These are phyloP conservation scores for Penicillium subrubescens DNA, from an alignment of 495 filamentous ascomycete species.

Conservation along the genomic window DNA sequence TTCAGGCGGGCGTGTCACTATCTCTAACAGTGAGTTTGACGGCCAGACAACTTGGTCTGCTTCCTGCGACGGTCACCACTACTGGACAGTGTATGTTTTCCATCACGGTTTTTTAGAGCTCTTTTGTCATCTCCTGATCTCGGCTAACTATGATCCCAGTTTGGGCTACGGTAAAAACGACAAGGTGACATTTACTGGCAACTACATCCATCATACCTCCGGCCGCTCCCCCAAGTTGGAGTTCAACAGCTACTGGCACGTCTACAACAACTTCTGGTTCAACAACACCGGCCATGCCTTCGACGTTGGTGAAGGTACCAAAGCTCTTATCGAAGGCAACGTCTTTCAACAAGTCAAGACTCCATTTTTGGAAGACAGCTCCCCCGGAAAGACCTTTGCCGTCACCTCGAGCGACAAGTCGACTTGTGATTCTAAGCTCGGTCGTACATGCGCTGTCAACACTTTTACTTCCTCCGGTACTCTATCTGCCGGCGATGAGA, in stretches of 20 bases:
- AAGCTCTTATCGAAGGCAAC: slow-evolving; percentile 34
- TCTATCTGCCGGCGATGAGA: slow-evolving; percentile 25
- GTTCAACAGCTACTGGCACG: slow-evolving; percentile 48
- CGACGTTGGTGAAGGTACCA: slow-evolving; percentile 26
- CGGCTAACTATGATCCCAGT: slow-evolving; percentile 7
- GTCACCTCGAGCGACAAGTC: slow-evolving; percentile 21
- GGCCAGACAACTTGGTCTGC: slow-evolving; percentile 52
- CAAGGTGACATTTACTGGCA: slow-evolving; percentile 37
- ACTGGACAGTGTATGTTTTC: slow-evolving; percentile 49
- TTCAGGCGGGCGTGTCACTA: slow-evolving; percentile 33
- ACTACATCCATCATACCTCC: slow-evolving; percentile 53
- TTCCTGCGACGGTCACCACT: slow-evolving; percentile 56
- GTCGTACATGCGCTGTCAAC: slow-evolving; percentile 33
- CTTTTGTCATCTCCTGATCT: neutral
- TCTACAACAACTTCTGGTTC: slow-evolving; percentile 42
- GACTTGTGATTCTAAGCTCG: slow-evolving; percentile 29
- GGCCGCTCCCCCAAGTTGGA: slow-evolving; percentile 56
- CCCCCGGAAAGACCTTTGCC: slow-evolving; percentile 27
- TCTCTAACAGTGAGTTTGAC: slow-evolving; percentile 51
- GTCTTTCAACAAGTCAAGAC: slow-evolving; percentile 35
- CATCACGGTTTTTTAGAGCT: neutral
- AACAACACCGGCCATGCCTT: slow-evolving; percentile 41
- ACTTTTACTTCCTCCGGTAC: slow-evolving; percentile 25
- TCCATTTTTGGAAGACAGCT: slow-evolving; percentile 23
- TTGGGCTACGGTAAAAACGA: slow-evolving; percentile 35